A percentile compares a stretch with the other conserved stretches of the same genome.
phyloP scores from a whole-genome alignment of 202 grass and related monocot species.

The Sporobolus alterniflorus region DNA sequence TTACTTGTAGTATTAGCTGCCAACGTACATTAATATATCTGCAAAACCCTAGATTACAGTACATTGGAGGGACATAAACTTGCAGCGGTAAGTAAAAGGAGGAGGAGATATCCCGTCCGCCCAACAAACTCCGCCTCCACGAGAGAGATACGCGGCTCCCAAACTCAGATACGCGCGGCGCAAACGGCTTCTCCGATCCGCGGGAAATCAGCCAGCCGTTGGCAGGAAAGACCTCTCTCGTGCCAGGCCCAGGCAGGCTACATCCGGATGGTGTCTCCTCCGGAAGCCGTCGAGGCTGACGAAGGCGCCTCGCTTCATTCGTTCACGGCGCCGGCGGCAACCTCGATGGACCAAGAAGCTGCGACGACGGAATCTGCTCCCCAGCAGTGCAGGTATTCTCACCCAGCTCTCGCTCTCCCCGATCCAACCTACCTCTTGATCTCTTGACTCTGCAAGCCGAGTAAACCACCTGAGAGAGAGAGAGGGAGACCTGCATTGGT shows the following conservation, averaged over 20 bases:
- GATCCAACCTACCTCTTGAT: neutral
- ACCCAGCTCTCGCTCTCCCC: neutral
- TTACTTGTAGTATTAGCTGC: neutral
- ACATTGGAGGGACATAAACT: neutral
- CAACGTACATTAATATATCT: neutral
- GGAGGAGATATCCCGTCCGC: neutral
- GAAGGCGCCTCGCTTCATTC: neutral
- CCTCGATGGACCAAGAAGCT: neutral
- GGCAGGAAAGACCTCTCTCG: neutral
- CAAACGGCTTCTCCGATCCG: neutral
- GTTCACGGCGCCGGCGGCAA: neutral
- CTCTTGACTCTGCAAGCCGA: too few species aligned
- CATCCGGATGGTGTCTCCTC: neutral
- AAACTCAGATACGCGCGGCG: neutral
- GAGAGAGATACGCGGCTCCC: neutral
- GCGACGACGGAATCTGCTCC: neutral
- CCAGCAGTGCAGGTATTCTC: neutral
- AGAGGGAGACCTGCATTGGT: neutral
- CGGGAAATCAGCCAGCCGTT: neutral
- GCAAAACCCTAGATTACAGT: neutral
- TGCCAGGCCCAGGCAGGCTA: neutral
- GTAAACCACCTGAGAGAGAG: too few species aligned
- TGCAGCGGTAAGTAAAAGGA: too few species aligned
- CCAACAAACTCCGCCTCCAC: neutral
- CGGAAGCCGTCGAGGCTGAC: neutral